Evolutionary conservation across 805 yeast genomes (phyloP).

Genomic region (Isabelozyma gotoi): DNA sequence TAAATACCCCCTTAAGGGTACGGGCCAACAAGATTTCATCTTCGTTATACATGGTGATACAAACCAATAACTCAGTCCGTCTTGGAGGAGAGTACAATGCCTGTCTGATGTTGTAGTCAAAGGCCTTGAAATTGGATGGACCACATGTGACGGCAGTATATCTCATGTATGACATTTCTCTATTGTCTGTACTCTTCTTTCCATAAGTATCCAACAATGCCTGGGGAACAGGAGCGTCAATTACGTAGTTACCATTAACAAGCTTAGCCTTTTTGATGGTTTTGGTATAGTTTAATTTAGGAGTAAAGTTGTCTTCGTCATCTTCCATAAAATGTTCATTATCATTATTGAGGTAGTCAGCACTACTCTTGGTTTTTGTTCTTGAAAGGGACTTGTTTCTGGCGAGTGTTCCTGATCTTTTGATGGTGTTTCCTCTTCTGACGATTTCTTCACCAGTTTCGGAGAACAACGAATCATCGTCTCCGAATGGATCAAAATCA

Average conservation of each 20-base stretch:
- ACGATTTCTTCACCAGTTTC: constrained; percentile 40
- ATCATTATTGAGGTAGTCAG: constrained; percentile 2
- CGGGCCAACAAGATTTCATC: constrained; percentile 78
- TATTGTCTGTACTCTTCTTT: constrained; percentile 32
- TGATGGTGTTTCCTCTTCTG: constrained; percentile 31
- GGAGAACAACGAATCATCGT: constrained; percentile 42
- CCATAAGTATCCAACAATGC: constrained; percentile 37
- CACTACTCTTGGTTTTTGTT: neutral
- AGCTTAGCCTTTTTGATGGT: constrained; percentile 43
- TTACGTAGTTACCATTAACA: constrained; percentile 43
- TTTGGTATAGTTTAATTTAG: constrained; percentile 40
- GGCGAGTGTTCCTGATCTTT: constrained; percentile 15
- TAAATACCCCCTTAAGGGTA: constrained; percentile 87
- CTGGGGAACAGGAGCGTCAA: constrained; percentile 44
- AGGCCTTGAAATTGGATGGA: constrained; percentile 63
- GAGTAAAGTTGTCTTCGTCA: constrained; percentile 39
- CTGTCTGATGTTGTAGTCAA: constrained; percentile 80
- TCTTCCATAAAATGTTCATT: constrained; percentile 11
- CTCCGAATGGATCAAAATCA: constrained; percentile 43
- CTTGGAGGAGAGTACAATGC: constrained; percentile 75
- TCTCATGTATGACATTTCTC: constrained; percentile 82
- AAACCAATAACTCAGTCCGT: constrained; percentile 80
- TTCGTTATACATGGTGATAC: constrained; percentile 89
- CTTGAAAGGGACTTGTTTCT: constrained; percentile 10
- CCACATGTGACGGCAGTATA: constrained; percentile 94